Evolutionary conservation across 768 basidiomycete species (phyloP).

Genomic region (Termitomyces sp.): DNA sequence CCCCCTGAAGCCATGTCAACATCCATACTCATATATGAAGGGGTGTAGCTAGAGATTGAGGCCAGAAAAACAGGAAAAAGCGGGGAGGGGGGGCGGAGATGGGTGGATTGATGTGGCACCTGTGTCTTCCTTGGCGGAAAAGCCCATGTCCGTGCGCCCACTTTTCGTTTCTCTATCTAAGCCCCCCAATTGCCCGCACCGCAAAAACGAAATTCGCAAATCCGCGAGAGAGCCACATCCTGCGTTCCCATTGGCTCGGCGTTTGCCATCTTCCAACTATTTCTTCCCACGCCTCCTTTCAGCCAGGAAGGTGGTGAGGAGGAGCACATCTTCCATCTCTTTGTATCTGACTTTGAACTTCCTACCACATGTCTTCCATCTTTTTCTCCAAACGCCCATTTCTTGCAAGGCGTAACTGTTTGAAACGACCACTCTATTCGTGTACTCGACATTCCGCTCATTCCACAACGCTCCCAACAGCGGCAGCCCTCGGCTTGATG

Average conservation of each 20-base stretch:
- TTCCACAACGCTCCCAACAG: not conserved
- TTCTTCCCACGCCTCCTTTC: slow-evolving; percentile 6
- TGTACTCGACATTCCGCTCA: not conserved
- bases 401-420: too few species aligned
- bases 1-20: not conserved
- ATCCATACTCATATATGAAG: not conserved
- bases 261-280: slow-evolving; percentile 32
- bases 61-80: slow-evolving; percentile 12
- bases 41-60: slow-evolving; percentile 1
- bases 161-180: slow-evolving; percentile 5
- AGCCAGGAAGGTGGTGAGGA: not conserved
- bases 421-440: too few species aligned
- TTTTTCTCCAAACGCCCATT: not conserved
- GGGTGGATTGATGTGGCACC: slow-evolving; percentile 12
- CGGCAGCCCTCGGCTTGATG: not conserved
- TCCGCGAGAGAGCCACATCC: slow-evolving; percentile 22
- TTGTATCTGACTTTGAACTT: not conserved
- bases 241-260: slow-evolving; percentile 33
- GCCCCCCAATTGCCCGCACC: slow-evolving; percentile 5
- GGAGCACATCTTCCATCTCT: not conserved
- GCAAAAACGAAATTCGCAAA: slow-evolving; percentile 8
- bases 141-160: slow-evolving; percentile 24
- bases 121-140: slow-evolving; percentile 18
- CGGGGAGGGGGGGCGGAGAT: slow-evolving; percentile 6
- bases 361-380: not conserved